These are phyloP conservation scores for Rhododendron mucronatum DNA, from an alignment of 148 eudicot species.

Conservation along the genomic window DNA sequence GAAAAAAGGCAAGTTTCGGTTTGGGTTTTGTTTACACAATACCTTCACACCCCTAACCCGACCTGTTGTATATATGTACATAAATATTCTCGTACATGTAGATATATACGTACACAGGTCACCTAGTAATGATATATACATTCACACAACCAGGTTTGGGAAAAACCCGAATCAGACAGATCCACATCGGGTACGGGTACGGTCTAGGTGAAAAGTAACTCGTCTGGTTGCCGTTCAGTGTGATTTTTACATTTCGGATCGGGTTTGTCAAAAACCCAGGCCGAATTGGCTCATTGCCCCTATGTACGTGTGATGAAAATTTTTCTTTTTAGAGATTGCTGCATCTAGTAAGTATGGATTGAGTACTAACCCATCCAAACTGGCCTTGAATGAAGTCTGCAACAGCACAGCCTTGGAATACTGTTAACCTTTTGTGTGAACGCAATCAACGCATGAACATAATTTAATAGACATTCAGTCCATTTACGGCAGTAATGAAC, in stretches of 20 bases:
- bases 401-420: not conserved
- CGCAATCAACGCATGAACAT: not conserved
- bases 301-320: not conserved
- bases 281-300: not conserved
- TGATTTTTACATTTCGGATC: not conserved
- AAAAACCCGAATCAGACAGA: not conserved
- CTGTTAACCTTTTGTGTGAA: constrained; percentile 1
- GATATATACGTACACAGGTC: not conserved
- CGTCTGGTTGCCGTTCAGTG: not conserved
- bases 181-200: not conserved
- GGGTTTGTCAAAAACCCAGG: not conserved
- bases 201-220: not conserved
- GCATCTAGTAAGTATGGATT: not conserved
- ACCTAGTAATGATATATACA: not conserved
- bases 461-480: not conserved
- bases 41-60: not conserved
- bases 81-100: not conserved
- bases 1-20: not conserved
- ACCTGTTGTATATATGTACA: not conserved
- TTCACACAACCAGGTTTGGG: not conserved
- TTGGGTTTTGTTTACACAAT: not conserved
- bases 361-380: not conserved
- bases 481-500: not conserved
- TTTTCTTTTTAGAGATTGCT: not conserved
- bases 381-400: not conserved